These are phyloP conservation scores for Phytophthora colocasiae DNA, from an alignment of 352 stramenopile species.

Conservation along the genomic window DNA sequence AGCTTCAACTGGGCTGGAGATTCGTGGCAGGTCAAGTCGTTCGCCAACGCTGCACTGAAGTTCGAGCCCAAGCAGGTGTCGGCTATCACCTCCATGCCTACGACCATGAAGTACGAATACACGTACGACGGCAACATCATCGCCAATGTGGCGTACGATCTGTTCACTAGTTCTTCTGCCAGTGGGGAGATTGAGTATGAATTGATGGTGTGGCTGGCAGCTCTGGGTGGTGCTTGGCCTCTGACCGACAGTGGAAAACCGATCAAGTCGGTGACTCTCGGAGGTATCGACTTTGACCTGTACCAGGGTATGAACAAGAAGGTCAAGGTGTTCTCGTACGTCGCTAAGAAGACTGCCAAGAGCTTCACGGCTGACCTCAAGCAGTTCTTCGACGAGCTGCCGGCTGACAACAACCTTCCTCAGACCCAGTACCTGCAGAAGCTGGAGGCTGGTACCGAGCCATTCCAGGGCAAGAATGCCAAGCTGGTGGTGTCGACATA, in stretches of 20 bases:
- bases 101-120: constrained; percentile 47
- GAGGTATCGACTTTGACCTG: constrained; percentile 37
- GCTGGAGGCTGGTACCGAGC: constrained; percentile 43
- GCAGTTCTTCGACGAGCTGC: constrained; percentile 40
- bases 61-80: constrained; percentile 42
- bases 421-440: constrained; percentile 36
- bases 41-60: constrained; percentile 49
- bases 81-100: constrained; percentile 43
- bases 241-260: constrained; percentile 35
- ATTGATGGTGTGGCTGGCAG: constrained; percentile 52
- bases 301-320: constrained; percentile 46
- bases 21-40: constrained; percentile 52
- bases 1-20: constrained; percentile 46
- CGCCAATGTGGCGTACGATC: constrained; percentile 49
- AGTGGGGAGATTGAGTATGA: constrained; percentile 44
- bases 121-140: constrained; percentile 46
- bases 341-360: constrained; percentile 28
- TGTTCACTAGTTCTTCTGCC: constrained; percentile 39
- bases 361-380: constrained; percentile 40
- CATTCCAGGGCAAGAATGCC: constrained; percentile 40
- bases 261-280: constrained; percentile 32
- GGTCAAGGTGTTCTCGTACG: constrained; percentile 47
- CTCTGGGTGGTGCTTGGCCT: constrained; percentile 37
- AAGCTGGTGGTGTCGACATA: constrained; percentile 36
- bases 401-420: constrained; percentile 31